phyloP scores from a whole-genome alignment of 768 basidiomycete genomes.

The Leucosporidium creatinivorum region DNA sequence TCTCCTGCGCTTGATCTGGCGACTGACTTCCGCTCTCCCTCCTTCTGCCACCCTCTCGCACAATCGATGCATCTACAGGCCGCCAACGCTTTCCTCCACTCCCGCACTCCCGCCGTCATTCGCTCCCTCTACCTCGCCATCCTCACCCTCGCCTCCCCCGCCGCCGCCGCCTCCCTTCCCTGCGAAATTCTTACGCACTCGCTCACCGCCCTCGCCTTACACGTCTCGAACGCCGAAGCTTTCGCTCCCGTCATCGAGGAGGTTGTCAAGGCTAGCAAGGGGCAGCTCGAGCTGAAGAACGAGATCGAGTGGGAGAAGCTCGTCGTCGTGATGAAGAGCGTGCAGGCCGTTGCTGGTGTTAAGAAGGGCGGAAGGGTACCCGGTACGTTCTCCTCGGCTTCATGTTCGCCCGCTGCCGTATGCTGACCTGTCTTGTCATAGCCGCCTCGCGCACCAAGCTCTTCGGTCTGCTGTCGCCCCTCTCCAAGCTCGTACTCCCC shows the following conservation, averaged over 20 bases:
- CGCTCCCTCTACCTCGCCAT: constrained; percentile 22
- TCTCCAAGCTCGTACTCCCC: constrained; percentile 12
- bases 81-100: constrained; percentile 33
- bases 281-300: background rate
- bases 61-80: constrained; percentile 5
- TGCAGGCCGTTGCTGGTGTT: constrained; percentile 12
- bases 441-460: constrained; percentile 17
- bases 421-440: background rate
- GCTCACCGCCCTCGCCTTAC: constrained; percentile 26
- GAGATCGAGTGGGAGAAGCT: constrained; percentile 22
- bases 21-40: too few species aligned
- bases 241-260: constrained; percentile 32
- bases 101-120: constrained; percentile 31
- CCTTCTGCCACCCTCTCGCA: background rate
- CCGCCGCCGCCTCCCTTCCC: constrained; percentile 4
- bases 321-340: constrained; percentile 8
- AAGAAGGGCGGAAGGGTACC: constrained; percentile 9
- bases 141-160: constrained; percentile 15
- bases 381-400: background rate
- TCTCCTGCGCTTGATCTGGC: too few species aligned
- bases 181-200: constrained; percentile 27
- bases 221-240: constrained; percentile 21
- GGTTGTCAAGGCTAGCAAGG: constrained; percentile 10
- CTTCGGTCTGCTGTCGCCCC: constrained; percentile 15
- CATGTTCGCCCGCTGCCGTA: too few species aligned